Evolutionary conservation across 305 asterid species (phyloP).

Genomic region (Fraxinus latifolia): DNA sequence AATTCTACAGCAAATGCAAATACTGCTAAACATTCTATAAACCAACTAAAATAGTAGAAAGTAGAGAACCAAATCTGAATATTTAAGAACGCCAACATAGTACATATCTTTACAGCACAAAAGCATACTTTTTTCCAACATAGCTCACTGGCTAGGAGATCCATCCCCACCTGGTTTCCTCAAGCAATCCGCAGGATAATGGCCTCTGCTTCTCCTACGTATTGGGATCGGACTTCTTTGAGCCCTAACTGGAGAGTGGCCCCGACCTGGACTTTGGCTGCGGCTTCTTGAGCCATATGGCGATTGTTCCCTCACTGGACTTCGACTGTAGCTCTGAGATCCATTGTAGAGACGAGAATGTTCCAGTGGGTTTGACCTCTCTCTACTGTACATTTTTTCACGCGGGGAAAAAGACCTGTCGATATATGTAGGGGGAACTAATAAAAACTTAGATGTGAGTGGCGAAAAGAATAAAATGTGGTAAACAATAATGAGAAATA

Average conservation of each 20-base stretch:
- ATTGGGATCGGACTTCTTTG: conserved; percentile 29
- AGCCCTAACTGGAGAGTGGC: conserved; percentile 32
- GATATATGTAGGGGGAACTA: background rate
- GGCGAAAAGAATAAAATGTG: conserved; percentile 15
- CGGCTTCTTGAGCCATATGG: conserved; percentile 69
- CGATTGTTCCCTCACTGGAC: conserved; percentile 49
- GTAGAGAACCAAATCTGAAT: background rate
- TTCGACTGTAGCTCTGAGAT: conserved; percentile 37
- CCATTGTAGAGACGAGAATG: conserved; percentile 42
- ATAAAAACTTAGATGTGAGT: background rate
- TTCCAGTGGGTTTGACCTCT: conserved; percentile 49
- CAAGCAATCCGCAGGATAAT: conserved; percentile 32
- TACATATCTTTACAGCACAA: background rate
- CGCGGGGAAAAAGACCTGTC: conserved; percentile 70
- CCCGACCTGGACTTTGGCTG: conserved; percentile 60
- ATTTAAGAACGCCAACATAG: background rate
- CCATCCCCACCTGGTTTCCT: conserved; percentile 39
- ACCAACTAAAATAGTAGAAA: background rate
- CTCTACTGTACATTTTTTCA: conserved; percentile 58
- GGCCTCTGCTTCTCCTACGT: conserved; percentile 53
- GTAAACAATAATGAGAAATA: background rate
- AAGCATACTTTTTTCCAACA: background rate
- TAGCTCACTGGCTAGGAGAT: conserved; percentile 40
- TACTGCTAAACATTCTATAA: background rate
- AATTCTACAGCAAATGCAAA: background rate